Base-by-base conservation (phyloP, 1,284 basidiomycete genomes). In the Pseudozyma flocculosa region DNA sequence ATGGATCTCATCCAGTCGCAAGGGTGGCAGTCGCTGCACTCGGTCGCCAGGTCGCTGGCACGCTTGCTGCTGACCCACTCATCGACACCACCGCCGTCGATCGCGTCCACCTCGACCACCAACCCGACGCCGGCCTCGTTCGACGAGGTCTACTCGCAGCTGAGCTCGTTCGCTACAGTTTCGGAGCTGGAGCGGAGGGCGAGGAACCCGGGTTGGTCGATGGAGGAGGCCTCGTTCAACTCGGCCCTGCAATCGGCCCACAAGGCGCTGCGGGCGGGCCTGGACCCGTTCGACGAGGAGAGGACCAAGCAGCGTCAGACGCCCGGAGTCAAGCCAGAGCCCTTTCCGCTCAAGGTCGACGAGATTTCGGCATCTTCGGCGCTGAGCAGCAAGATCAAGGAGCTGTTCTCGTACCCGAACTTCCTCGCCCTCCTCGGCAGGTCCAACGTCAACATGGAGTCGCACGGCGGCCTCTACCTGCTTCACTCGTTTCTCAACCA, bases 401-500 rank as follows among this genome's bases (percentile, higher is more conserved):
- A 83, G 22, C 80, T 92, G 39, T 90, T 92, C 79, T 83, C 83
- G 19, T 89, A 87, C 68, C 84, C 88, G 17, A 84, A 83, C 2
- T 91, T 90, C 76, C 80, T 89, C 30, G 82, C 83, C 38, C 83
- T 86, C 0, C 79, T 92, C n/a, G 89, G 90, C 0, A 82, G 87
- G 41, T 89, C 90, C 84, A 89, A 85, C 65, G 83, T 93, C 48
- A 93, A 92, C 75, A 82, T 90, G 54, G 91, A 93, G 79, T 85
- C 86, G 2, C 89, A 90, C 58, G 91, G 91, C 4, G 91, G 90
- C 2, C 80, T 93, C 11, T 93, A 92, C 78, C 83, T 84, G 8
- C 83, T 94, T 10, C 90, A 94, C 78, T 88, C 89, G 2, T 89
- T 92, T 73, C 77, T 93, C 37, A 93, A 93, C 79, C 91, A 93